A percentile compares a stretch with the other conserved stretches of the same genome.
These are phyloP conservation scores for Schizosaccharomyces pombe DNA, from an alignment of 805 yeast genomes.

Conservation along the genomic window DNA sequence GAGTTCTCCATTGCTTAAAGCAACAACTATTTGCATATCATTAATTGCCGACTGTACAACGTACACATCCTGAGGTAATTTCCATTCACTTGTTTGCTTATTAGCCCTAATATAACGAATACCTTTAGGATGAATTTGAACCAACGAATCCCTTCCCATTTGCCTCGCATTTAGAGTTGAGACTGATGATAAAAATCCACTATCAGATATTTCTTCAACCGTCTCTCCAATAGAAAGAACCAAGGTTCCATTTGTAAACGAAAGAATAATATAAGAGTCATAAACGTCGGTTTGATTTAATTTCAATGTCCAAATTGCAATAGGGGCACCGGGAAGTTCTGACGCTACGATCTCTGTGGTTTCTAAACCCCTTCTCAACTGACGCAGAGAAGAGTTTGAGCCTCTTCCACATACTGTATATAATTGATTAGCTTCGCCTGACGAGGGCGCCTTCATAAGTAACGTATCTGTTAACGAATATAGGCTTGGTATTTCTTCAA, in stretches of 20 bases:
- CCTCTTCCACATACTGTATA: slow-evolving; percentile 23
- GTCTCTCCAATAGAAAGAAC: slow-evolving; percentile 59
- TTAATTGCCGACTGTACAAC: slow-evolving; percentile 40
- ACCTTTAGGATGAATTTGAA: slow-evolving; percentile 54
- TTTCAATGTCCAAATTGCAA: slow-evolving; percentile 41
- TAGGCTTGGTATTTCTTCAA: slow-evolving; percentile 24
- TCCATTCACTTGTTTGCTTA: slow-evolving; percentile 38
- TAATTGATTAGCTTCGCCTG: slow-evolving; percentile 18
- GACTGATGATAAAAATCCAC: slow-evolving; percentile 32
- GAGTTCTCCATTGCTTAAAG: slow-evolving; percentile 47
- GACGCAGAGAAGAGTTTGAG: slow-evolving; percentile 23
- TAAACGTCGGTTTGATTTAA: slow-evolving; percentile 21
- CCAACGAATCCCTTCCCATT: slow-evolving; percentile 36
- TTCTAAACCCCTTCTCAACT: slow-evolving; percentile 33
- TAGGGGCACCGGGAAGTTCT: slow-evolving; percentile 45
- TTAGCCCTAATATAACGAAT: slow-evolving; percentile 29
- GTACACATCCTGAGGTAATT: slow-evolving; percentile 53
- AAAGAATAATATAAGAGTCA: slow-evolving; percentile 43
- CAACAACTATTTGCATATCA: slow-evolving; percentile 42
- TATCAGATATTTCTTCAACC: slow-evolving; percentile 48
- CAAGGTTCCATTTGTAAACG: slow-evolving; percentile 43
- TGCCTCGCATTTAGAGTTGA: slow-evolving; percentile 48
- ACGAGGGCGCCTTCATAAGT: slow-evolving; percentile 12
- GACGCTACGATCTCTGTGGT: slow-evolving; percentile 45
- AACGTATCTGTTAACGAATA: slow-evolving; percentile 31